These are phyloP conservation scores for Euphorbia peplus DNA, from an alignment of 345 rosid species.

Conservation along the genomic window DNA sequence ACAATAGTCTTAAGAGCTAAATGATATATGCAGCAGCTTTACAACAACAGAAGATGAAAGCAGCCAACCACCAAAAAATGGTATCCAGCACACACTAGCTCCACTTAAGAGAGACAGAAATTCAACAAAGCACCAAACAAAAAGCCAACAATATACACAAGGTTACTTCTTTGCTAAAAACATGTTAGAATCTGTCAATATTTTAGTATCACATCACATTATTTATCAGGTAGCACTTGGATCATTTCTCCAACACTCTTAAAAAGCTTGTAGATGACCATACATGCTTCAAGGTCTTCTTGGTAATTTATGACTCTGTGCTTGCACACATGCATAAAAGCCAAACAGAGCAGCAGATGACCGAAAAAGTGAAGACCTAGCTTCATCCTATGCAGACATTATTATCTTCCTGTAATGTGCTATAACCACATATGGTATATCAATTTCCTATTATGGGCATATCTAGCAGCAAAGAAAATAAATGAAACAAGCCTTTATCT, in stretches of 20 bases:
- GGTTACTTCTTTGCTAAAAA: not conserved
- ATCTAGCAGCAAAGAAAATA: not conserved
- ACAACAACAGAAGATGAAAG: not conserved
- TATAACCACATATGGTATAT: not conserved
- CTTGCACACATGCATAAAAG: not conserved
- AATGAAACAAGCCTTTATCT: not conserved
- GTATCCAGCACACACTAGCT: not conserved
- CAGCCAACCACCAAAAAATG: conserved; percentile 8
- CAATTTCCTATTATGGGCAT: not conserved
- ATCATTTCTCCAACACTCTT: not conserved
- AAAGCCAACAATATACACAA: not conserved
- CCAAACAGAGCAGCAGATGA: not conserved
- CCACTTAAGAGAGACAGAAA: not conserved
- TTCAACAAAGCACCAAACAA: not conserved
- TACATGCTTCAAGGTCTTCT: not conserved
- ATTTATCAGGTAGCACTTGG: not conserved
- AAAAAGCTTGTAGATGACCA: not conserved
- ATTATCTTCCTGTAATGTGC: not conserved
- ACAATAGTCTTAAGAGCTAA: conserved; percentile 1
- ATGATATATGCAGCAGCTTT: not conserved
- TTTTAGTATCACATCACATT: not conserved
- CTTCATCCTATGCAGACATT: not conserved
- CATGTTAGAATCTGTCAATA: not conserved
- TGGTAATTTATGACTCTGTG: not conserved
- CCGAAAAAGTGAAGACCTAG: not conserved